A percentile compares a stretch with the other conserved stretches of the same genome.
Evolutionary conservation across 257 asterid species (phyloP).

Genomic region (Oldenlandia corymbosa): DNA sequence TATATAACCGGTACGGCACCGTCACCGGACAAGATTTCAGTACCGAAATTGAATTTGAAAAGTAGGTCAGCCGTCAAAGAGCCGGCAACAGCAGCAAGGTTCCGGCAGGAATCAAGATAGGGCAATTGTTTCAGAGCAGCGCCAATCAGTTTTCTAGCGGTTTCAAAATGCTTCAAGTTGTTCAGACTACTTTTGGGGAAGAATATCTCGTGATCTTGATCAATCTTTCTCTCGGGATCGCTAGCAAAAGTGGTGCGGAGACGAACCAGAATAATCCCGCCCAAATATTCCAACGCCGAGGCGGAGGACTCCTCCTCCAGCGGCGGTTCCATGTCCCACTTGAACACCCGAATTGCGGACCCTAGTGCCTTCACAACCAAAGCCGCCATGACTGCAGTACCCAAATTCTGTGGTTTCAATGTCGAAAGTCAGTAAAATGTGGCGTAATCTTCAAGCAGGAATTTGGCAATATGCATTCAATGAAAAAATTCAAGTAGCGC

Average conservation of each 20-base stretch:
- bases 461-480: too few species aligned
- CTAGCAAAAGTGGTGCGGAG: not conserved
- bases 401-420: not conserved
- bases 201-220: not conserved
- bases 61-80: not conserved
- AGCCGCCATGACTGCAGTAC: not conserved
- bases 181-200: not conserved
- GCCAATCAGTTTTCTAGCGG: not conserved
- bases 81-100: not conserved
- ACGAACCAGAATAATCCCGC: not conserved
- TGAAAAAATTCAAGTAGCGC: too few species aligned
- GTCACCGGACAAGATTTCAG: not conserved
- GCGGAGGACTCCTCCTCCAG: not conserved
- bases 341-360: not conserved
- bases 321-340: not conserved
- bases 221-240: not conserved
- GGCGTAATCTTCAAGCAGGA: too few species aligned
- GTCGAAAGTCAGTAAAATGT: too few species aligned
- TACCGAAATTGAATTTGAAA: too few species aligned
- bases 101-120: not conserved
- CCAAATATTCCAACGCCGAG: not conserved
- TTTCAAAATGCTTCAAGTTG: not conserved
- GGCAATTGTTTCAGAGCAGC: not conserved
- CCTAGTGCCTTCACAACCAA: not conserved
- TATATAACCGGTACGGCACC: not conserved